These are phyloP conservation scores for Euphrasia confusa DNA, from an alignment of 257 asterid species.

Conservation along the genomic window DNA sequence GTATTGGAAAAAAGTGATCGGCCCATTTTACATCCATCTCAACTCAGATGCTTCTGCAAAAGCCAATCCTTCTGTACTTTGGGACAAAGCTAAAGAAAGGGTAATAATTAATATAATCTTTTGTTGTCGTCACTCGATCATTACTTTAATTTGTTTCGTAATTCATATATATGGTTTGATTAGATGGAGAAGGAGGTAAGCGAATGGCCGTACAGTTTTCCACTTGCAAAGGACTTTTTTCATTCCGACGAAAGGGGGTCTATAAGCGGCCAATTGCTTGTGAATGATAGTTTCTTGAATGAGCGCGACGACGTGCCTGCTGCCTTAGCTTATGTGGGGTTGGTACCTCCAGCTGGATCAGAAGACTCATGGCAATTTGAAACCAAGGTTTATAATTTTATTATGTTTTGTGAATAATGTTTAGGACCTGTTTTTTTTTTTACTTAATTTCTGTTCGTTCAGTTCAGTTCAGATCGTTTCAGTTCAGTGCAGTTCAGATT, in stretches of 20 bases:
- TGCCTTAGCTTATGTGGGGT: conserved; percentile 49
- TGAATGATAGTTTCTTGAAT: conserved; percentile 41
- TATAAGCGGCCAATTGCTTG: conserved; percentile 46
- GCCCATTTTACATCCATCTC: conserved; percentile 56
- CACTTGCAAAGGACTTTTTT: conserved; percentile 39
- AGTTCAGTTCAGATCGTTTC: no score
- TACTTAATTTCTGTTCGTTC: no score
- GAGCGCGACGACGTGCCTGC: conserved; percentile 20
- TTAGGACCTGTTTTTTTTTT: no score
- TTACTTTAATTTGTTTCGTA: background rate
- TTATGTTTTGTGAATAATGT: background rate
- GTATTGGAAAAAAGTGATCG: conserved; percentile 72
- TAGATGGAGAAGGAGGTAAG: conserved; percentile 50
- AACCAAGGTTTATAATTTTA: conserved; percentile 38
- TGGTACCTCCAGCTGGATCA: conserved; percentile 44
- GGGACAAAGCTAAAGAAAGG: conserved; percentile 60
- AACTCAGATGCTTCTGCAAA: conserved; percentile 40
- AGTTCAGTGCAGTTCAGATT: no score
- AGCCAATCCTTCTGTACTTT: conserved; percentile 41
- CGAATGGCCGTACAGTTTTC: conserved; percentile 62
- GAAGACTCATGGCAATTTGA: conserved; percentile 73
- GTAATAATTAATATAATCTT: no score
- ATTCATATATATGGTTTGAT: background rate
- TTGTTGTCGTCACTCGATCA: background rate
- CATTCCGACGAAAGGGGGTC: conserved; percentile 46